Conservation (phyloP, 2,329 filamentous ascomycete genomes). For the Hymenoscyphus occultus region DNA sequence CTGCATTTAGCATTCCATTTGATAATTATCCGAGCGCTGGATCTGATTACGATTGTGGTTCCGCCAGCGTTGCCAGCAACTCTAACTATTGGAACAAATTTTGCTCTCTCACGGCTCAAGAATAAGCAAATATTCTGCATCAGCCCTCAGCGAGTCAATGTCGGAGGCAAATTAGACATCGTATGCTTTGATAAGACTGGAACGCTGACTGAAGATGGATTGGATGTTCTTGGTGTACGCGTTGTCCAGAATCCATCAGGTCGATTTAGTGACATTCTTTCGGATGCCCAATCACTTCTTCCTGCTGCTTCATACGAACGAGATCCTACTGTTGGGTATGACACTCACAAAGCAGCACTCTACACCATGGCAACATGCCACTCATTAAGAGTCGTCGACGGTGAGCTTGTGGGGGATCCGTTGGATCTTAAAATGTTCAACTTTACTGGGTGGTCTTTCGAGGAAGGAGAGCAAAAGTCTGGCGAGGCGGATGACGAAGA, state of each 20-base stretch:
- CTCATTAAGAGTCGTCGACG: conserved; percentile 81
- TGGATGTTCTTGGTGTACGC: conserved; percentile 87
- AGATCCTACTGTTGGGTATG: conserved; percentile 58
- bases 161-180: conserved; percentile 91
- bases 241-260: conserved; percentile 63
- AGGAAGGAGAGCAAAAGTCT: conserved; percentile 74
- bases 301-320: conserved; percentile 51
- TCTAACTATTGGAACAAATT: conserved; percentile 93
- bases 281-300: conserved; percentile 59
- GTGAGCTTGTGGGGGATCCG: conserved; percentile 87
- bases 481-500: conserved; percentile 70
- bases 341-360: conserved; percentile 66
- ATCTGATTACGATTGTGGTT: conserved; percentile 96
- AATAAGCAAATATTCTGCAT: conserved; percentile 95
- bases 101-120: conserved; percentile 82
- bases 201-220: conserved; percentile 92
- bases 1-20: conserved; percentile 82
- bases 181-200: conserved; percentile 99
- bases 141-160: conserved; percentile 93
- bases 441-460: conserved; percentile 88
- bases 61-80: conserved; percentile 93
- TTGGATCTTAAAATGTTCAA: conserved; percentile 98
- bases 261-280: conserved; percentile 73
- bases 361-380: conserved; percentile 98
- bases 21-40: conserved; percentile 86